Base-by-base conservation (phyloP, 2,329 filamentous ascomycete species). In the Epichloe amarillans region DNA sequence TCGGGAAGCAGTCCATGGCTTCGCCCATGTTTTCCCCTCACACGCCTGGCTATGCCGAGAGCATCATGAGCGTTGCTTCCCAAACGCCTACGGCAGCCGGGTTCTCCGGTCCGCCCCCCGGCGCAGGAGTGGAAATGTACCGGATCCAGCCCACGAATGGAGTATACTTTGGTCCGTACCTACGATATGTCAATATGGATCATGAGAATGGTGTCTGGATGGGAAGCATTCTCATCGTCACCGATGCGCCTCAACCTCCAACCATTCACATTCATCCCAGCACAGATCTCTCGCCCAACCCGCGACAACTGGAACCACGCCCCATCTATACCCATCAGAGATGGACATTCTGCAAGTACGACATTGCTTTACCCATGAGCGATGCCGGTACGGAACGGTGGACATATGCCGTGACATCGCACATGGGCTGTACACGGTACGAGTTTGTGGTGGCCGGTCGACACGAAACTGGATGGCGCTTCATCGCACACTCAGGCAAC, bases 401-500 rank as follows among this genome's bases (percentile, higher is more conserved):
- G 93, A 98, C 93, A 0, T 98, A 98, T 63, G 93, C 93, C 2
- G 90, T 98, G 48, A 98, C 93, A 0, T 97, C 93, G 1, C 90
- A 97, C 62, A 74, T 97, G 19, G 93, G 93, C 36, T 98, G 93
- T 69, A 97, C 93, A n/a, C 80, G 93, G 26, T 98, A 97, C 66
- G 93, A 98, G 62, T 98, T 98, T 66, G 76, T 96, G 19, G 87
- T 98, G 17, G 93, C 93, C 19, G 91, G 91, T 6, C 84, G 88
- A 52, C 74, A 88, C 57, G 93, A 98, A 70, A 88, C 83, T 0
- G 90, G 84, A 61, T 98, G 93, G 93, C 84, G 91, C 23, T 97
- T 97, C 64, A 86, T 97, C 59, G 88, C 90, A 11, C 93, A 95
- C 60, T 96, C 90, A 14, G 91, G 91, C 3, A 97, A 97, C 62